Base-by-base conservation (phyloP, 225 moss, liverwort and hornwort species). In the Marchantia polymorpha region DNA sequence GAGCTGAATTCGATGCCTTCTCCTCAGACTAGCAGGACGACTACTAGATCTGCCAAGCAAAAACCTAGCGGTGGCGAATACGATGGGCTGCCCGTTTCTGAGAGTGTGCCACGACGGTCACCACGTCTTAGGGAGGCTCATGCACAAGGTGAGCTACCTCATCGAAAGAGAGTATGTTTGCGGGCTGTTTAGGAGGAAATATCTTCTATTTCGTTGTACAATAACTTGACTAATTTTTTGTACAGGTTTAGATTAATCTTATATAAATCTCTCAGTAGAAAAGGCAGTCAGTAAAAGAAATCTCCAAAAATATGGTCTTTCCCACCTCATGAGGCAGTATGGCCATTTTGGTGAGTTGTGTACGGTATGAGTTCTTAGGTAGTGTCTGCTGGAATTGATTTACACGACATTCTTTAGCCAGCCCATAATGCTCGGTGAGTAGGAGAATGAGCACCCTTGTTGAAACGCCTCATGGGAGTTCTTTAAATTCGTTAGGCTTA, bases 131-230 rank as follows among this genome's bases (percentile, higher is more conserved):
- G 69, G 75, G 84, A 84, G 52, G 63, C 74, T 82, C 87, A 87
- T 78, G 80, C 82, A 31, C 84, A 84, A 80, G 87, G 87, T 55
- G 87, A 87, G 82, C 87, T 87, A 78, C 87, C 87, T 65, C 87
- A 80, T 76, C 84, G 84, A 10, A 87, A 87, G 73, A 87, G 87
- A 81, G 84, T 87, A 0, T 82, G 82, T 73, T 81, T 87, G 30
- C 64, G 82, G 78, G 82, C 82, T 77, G 82, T 71, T 19, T 87
- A 61, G 73, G 51, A 73, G 52, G 58, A 69, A 63, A 0, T 56
- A 27, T 54, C 23, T 59, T 47, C 31, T 31, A 15, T 55, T 27
- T 55, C 26, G 7, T 66, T 22, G 46, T 65, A 77, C 77, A 47
- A 77, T 77, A 73, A 23, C 14, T 52, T 73, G 53, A 73, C 54